phyloP scores from a whole-genome alignment of 2,329 filamentous ascomycete genomes.

The Diaporthe vexans region DNA sequence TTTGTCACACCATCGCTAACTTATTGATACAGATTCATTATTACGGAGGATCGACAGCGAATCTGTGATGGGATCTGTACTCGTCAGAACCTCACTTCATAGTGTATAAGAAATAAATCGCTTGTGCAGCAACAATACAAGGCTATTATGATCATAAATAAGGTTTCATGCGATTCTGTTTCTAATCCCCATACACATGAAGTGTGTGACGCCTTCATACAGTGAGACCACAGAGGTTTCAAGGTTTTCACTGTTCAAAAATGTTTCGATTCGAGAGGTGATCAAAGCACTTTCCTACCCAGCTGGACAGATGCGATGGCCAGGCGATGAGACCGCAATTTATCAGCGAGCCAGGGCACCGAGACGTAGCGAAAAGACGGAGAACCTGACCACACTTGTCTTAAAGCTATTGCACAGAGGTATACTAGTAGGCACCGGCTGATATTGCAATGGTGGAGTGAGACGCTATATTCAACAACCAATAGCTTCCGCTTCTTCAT shows the following conservation, averaged over 20 bases:
- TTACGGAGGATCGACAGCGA: conserved; percentile 40
- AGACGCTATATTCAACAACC: neutral
- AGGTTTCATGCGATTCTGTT: too few species aligned
- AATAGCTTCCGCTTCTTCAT: neutral
- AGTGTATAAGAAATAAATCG: too few species aligned
- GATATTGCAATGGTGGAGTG: too few species aligned
- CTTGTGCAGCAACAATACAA: neutral
- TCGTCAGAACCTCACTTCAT: neutral
- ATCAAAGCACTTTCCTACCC: neutral
- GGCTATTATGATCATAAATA: too few species aligned
- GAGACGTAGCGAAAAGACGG: neutral
- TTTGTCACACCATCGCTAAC: conserved; percentile 17
- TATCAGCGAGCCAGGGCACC: neutral
- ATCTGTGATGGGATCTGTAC: neutral
- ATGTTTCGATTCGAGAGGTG: neutral
- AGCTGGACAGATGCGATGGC: too few species aligned
- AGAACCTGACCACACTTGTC: too few species aligned
- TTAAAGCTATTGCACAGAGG: too few species aligned
- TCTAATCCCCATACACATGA: too few species aligned
- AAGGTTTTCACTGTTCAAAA: neutral
- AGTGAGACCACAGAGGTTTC: too few species aligned
- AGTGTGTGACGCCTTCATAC: too few species aligned
- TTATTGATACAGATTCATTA: conserved; percentile 38
- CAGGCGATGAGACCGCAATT: neutral
- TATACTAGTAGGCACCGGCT: neutral